Conservation (phyloP, 2,329 filamentous ascomycete species). For the Scleromitrula shiraiana region DNA sequence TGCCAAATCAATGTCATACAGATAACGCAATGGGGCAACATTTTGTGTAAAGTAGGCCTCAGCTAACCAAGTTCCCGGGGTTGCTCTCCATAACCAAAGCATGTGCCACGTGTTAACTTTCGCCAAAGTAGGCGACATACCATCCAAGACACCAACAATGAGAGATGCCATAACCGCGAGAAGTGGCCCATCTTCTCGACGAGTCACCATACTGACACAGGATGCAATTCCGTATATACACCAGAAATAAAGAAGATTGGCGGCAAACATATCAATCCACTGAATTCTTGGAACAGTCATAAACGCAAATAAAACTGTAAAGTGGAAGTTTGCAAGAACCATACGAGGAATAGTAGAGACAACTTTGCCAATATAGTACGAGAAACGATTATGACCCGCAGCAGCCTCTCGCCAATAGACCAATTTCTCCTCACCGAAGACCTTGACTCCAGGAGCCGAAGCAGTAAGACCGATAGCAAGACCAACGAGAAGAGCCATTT, state of each 20-base stretch:
- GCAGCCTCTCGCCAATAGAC: constrained; percentile 48
- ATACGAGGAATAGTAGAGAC: constrained; percentile 38
- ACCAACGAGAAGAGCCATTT: constrained; percentile 44
- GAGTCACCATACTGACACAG: constrained; percentile 44
- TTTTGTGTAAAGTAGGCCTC: constrained; percentile 49
- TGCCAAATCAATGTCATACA: constrained; percentile 44
- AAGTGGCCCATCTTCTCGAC: constrained; percentile 48
- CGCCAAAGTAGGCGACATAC: constrained; percentile 42
- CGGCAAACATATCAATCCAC: constrained; percentile 35
- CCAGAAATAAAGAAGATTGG: constrained; percentile 44
- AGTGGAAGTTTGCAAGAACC: constrained; percentile 43
- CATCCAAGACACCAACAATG: constrained; percentile 46
- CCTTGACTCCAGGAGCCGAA: constrained; percentile 45
- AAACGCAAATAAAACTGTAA: constrained; percentile 34
- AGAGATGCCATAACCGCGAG: constrained; percentile 46
- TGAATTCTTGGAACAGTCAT: constrained; percentile 1
- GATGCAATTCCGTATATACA: constrained; percentile 43
- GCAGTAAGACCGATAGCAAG: constrained; percentile 50
- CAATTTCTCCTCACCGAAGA: constrained; percentile 30
- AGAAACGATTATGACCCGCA: constrained; percentile 45
- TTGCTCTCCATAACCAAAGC: constrained; percentile 43
- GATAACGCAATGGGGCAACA: constrained; percentile 39
- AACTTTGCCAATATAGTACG: constrained; percentile 50
- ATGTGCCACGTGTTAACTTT: constrained; percentile 38
- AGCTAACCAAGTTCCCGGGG: constrained; percentile 47